Evolutionary conservation across 1,284 basidiomycete species (phyloP).

Genomic region (Puccinia coronata): DNA sequence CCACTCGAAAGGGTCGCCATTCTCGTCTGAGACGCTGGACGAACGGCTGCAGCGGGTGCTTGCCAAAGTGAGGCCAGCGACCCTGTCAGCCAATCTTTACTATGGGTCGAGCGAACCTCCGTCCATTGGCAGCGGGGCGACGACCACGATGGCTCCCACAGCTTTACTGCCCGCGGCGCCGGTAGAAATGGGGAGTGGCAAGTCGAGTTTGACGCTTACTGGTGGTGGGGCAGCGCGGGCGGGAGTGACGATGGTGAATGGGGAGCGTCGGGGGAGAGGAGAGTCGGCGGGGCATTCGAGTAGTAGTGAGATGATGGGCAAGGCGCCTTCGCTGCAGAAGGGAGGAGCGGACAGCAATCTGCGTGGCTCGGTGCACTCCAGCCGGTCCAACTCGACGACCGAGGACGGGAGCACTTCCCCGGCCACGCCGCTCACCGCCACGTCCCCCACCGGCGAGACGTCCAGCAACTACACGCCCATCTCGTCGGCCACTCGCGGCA

Average conservation of each 20-base stretch:
- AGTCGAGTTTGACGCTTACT: background rate
- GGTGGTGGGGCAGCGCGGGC: too few species aligned
- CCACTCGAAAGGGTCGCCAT: constrained; percentile 65
- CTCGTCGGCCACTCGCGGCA: constrained; percentile 38
- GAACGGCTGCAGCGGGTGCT: constrained; percentile 78
- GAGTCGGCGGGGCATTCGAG: too few species aligned
- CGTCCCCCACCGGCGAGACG: constrained; percentile 37
- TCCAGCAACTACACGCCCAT: constrained; percentile 44
- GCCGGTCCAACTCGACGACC: constrained; percentile 43
- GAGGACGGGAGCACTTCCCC: constrained; percentile 16
- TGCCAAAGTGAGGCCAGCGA: constrained; percentile 63
- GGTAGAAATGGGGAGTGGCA: background rate
- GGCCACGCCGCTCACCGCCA: constrained; percentile 34
- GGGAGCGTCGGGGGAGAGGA: background rate
- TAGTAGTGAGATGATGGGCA: too few species aligned
- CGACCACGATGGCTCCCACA: background rate
- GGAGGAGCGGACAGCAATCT: background rate
- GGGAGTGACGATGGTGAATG: background rate
- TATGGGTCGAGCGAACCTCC: background rate
- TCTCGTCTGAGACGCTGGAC: constrained; percentile 66
- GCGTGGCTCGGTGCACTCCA: constrained; percentile 18
- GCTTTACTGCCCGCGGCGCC: background rate
- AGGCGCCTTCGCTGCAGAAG: background rate
- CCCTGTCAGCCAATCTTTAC: background rate
- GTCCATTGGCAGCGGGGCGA: too few species aligned